Evolutionary conservation across 164 flowering plant genomes (phyloP).

Genomic region (Chloranthus sessilifolius): DNA sequence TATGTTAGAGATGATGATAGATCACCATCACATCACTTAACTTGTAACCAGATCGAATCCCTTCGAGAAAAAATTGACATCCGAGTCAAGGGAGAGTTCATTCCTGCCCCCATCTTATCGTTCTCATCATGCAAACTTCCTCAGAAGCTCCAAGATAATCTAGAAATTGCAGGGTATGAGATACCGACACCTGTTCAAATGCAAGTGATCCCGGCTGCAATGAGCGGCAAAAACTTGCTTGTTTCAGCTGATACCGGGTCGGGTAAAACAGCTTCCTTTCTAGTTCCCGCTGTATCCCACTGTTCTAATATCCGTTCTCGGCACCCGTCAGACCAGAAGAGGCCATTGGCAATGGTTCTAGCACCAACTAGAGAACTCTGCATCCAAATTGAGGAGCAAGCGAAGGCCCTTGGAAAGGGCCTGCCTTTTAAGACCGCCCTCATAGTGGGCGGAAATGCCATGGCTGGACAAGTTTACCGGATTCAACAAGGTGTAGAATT

Average conservation of each 20-base stretch:
- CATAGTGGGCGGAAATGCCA: slow-evolving; percentile 91
- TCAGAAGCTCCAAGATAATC: slow-evolving; percentile 57
- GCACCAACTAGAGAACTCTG: slow-evolving; percentile 92
- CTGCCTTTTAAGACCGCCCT: slow-evolving; percentile 91
- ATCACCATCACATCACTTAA: slow-evolving; percentile 16
- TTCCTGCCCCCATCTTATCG: slow-evolving; percentile 54
- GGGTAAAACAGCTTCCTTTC: slow-evolving; percentile 84
- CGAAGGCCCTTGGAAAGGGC: slow-evolving; percentile 78
- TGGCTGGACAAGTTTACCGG: slow-evolving; percentile 75
- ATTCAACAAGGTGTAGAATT: slow-evolving; percentile 72
- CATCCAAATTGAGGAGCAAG: slow-evolving; percentile 88
- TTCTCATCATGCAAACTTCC: slow-evolving; percentile 64
- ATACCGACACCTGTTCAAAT: slow-evolving; percentile 92
- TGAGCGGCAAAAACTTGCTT: slow-evolving; percentile 65
- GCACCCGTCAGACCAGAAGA: slow-evolving; percentile 22
- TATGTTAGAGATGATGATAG: slow-evolving; percentile 51
- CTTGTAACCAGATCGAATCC: slow-evolving; percentile 30
- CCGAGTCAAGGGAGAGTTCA: slow-evolving; percentile 45
- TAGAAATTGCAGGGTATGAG: slow-evolving; percentile 68
- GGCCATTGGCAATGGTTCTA: slow-evolving; percentile 71
- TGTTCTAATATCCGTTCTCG: slow-evolving; percentile 36
- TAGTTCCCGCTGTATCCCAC: slow-evolving; percentile 62
- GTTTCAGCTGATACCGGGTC: slow-evolving; percentile 92
- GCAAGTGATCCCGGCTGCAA: slow-evolving; percentile 92
- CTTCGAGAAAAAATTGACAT: slow-evolving; percentile 60